These are phyloP conservation scores for Inonotus hispidus DNA, from an alignment of 1,284 basidiomycete species.

Conservation along the genomic window DNA sequence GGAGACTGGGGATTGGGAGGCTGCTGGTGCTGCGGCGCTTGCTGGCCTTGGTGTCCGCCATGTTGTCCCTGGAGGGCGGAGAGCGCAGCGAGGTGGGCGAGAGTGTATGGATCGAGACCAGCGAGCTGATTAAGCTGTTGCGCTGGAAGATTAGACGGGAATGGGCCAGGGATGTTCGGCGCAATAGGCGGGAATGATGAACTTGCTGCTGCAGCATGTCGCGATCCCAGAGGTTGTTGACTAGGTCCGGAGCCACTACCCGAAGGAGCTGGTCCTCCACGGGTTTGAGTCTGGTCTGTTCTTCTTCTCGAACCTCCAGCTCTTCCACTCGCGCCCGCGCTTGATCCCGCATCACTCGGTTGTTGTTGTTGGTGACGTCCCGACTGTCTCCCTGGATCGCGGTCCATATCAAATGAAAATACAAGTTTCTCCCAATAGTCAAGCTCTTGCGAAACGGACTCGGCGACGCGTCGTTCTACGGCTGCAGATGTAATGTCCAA, in stretches of 20 bases:
- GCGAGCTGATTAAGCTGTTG: slow-evolving; percentile 3
- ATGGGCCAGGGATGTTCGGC: not conserved
- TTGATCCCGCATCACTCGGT: too few species aligned
- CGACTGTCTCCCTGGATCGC: not conserved
- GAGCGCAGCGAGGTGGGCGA: slow-evolving; percentile 17
- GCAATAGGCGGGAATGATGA: not conserved
- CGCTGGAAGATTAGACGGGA: not conserved
- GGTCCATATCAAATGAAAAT: slow-evolving; percentile 20
- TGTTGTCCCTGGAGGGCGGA: slow-evolving; percentile 7
- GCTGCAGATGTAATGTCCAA: slow-evolving; percentile 1
- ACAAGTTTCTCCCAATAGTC: slow-evolving; percentile 18
- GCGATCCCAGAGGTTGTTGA: not conserved
- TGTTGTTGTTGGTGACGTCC: not conserved
- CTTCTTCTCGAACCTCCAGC: too few species aligned
- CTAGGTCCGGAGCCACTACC: not conserved
- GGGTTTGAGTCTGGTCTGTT: not conserved
- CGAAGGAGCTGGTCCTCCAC: not conserved
- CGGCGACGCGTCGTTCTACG: not conserved
- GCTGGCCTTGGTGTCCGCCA: too few species aligned
- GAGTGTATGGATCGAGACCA: slow-evolving; percentile 17
- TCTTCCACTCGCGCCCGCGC: too few species aligned
- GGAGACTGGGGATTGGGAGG: not conserved
- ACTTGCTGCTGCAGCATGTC: not conserved
- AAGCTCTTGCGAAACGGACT: slow-evolving; percentile 14
- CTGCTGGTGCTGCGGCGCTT: not conserved